Evolutionary conservation across 2,329 filamentous ascomycete species (phyloP).

Genomic region (Colletotrichum sp.): DNA sequence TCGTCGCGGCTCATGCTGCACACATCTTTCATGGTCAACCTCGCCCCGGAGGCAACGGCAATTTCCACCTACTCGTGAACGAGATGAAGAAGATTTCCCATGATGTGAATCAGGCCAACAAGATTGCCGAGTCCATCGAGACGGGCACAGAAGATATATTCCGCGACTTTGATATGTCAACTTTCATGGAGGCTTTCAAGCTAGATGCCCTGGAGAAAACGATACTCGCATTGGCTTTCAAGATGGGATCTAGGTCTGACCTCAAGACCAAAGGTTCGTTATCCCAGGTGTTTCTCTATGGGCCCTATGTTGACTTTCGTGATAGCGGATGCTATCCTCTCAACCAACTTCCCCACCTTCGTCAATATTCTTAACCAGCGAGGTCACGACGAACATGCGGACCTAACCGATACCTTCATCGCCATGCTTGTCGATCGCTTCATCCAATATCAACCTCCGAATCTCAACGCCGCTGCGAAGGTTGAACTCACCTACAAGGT

Average conservation of each 20-base stretch:
- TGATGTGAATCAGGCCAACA: conserved; percentile 82
- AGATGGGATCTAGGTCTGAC: conserved; percentile 79
- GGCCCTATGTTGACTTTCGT: conserved; percentile 49
- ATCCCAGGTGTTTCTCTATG: conserved; percentile 18
- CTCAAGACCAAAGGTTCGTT: conserved; percentile 84
- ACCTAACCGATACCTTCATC: conserved; percentile 73
- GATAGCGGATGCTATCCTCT: conserved; percentile 86
- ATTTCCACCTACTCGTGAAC: conserved; percentile 79
- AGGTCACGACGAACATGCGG: conserved; percentile 67
- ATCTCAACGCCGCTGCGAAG: conserved; percentile 79
- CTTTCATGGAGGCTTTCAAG: conserved; percentile 96
- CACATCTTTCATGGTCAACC: conserved; percentile 87
- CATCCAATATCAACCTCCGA: conserved; percentile 84
- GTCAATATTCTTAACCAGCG: conserved; percentile 75
- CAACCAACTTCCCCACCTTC: conserved; percentile 79
- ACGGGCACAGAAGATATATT: conserved; percentile 91
- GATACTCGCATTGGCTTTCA: conserved; percentile 87
- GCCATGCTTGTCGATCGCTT: conserved; percentile 85
- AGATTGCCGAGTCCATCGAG: conserved; percentile 93
- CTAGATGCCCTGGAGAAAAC: conserved; percentile 88
- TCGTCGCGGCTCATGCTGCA: conserved; percentile 88
- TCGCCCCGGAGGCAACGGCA: conserved; percentile 77
- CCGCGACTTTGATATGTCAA: conserved; percentile 93
- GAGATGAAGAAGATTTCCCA: conserved; percentile 88
- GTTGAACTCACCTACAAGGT: conserved; percentile 72